These are phyloP conservation scores for Calocera cornea DNA, from an alignment of 768 basidiomycete species.

Conservation along the genomic window DNA sequence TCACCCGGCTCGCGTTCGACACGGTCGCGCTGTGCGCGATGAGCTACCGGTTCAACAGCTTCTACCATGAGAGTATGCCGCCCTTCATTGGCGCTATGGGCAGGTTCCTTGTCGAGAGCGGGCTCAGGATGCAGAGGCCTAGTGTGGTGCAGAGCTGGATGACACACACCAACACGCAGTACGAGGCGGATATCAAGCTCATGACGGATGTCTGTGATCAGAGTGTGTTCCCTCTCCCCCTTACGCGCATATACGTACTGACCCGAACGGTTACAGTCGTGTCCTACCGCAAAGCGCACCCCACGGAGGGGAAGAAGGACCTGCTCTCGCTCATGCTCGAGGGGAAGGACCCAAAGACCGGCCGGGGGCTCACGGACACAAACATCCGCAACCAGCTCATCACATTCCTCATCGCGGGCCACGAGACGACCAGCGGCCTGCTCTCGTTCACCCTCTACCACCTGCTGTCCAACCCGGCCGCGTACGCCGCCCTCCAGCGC, in stretches of 20 bases:
- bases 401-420: slow-evolving; percentile 40
- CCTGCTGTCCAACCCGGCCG: slow-evolving; percentile 33
- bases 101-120: slow-evolving; percentile 31
- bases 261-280: slow-evolving; percentile 24
- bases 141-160: slow-evolving; percentile 27
- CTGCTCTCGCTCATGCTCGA: slow-evolving; percentile 36
- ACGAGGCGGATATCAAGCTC: slow-evolving; percentile 29
- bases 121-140: slow-evolving; percentile 26
- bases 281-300: slow-evolving; percentile 27
- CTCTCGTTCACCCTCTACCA: slow-evolving; percentile 34
- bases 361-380: slow-evolving; percentile 29
- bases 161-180: slow-evolving; percentile 27
- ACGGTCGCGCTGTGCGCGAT: slow-evolving; percentile 36
- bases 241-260: neutral
- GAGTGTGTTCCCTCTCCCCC: slow-evolving; percentile 21
- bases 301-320: slow-evolving; percentile 29
- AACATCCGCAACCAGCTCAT: slow-evolving; percentile 35
- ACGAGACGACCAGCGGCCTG: slow-evolving; percentile 29
- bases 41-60: slow-evolving; percentile 25
- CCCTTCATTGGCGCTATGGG: slow-evolving; percentile 16
- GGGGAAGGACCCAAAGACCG: slow-evolving; percentile 34
- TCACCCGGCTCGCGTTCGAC: slow-evolving; percentile 37
- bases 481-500: slow-evolving; percentile 32
- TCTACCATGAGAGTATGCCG: slow-evolving; percentile 13
- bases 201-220: slow-evolving; percentile 33